Evolutionary conservation across 2,329 filamentous ascomycete genomes (phyloP), one percentile per base, ranked within the genome.

Genomic region (Pseudogymnoascus sp.): DNA sequence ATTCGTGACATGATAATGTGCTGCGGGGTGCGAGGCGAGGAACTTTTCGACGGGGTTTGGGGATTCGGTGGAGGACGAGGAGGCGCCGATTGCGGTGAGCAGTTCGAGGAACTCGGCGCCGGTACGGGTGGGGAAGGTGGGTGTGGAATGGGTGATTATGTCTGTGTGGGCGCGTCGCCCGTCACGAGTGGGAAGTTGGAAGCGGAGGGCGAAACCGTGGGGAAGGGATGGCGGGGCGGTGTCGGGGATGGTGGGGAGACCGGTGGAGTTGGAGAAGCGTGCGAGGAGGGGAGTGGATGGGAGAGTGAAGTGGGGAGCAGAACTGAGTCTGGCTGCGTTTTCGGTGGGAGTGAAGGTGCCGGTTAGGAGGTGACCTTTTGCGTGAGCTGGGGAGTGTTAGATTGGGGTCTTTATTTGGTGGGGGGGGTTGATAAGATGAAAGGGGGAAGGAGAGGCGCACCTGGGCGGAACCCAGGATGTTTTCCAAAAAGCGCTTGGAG

Each of bases 71-170:
- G 74, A 75, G 2, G 65, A 49, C 1, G 62, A 41, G 12, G 62
- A 63, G 9, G 72, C 70, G 0, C 69, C 74, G 1, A 79, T 66
- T 0, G 79, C 76, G n/a, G 69, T 66, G 33, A 84, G 73, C 59
- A 84, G 75, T 7, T 75, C 74, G 1, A 83, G 75, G 55, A 83
- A 81, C n/a, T 79, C 80, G 12, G 76, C 80, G 12, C 81, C 81
- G 0, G 79, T 83, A 36, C 76, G 74, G 0, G 76, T 76, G 0
- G 82, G 82, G 70, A 85, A 84, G 69, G 75, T 77, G 2, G 77
- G 74, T 1, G 79, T 80, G 1, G 77, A 80, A 71, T 85, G 82
- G 0, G 76, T 71, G 60, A 85, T 73, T 66, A 85, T 80, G 67
- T 86, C 82, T 1, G 82, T 84, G 71, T 85, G 82, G 19, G 75